Evolutionary conservation across 108 stramenopile species (phyloP), one percentile per base, ranked within the genome.

Genomic region (Cylindrotheca closterium): DNA sequence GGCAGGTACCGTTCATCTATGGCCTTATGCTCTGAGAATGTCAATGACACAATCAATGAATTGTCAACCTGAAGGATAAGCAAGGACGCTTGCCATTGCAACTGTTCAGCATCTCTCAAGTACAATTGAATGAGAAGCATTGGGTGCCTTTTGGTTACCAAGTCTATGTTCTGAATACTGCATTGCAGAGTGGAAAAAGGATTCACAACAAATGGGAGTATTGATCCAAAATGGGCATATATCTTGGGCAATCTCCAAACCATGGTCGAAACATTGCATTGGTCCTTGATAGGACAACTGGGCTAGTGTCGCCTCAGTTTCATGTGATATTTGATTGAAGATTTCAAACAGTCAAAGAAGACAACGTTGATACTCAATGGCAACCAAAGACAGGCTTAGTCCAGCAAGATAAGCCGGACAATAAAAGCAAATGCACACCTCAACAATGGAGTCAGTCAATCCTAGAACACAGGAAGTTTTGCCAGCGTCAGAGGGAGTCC

Each of bases 1-100:
- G 4, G 67, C 46, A 18, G 61, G 79, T 0, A 59, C 49, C 4
- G 60, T 75, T 0, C 65, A 79, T 46, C 62, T 81, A n/a, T 85
- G 84, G 84, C 81, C 81, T 1, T 82, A 74, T 61, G 76, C 80
- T 30, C 10, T 70, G 4, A 60, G 59, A n/a, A 61, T 66, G 70
- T 58, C 2, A 70, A 54, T 15, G 70, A 71, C 27, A 49, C 51
- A 8, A 30, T 70, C 50, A 70, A 61, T 45, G 24, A 25, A 77
- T 68, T 8, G 30, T 65, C 24, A 55, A n/a, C 24, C 30, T 74
- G 2, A 17, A 45, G n/a, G 46, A 59, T 32, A 47, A 54, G 15
- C 1, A 54, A n/a, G 23, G 22, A 19, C 21, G 33, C 19, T 19
- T 51, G 3, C 74, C 74, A 5, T 8, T 37, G 5, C 53, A 69